These are phyloP conservation scores for Clavispora asparagi DNA, from an alignment of 805 yeast species.

Conservation along the genomic window DNA sequence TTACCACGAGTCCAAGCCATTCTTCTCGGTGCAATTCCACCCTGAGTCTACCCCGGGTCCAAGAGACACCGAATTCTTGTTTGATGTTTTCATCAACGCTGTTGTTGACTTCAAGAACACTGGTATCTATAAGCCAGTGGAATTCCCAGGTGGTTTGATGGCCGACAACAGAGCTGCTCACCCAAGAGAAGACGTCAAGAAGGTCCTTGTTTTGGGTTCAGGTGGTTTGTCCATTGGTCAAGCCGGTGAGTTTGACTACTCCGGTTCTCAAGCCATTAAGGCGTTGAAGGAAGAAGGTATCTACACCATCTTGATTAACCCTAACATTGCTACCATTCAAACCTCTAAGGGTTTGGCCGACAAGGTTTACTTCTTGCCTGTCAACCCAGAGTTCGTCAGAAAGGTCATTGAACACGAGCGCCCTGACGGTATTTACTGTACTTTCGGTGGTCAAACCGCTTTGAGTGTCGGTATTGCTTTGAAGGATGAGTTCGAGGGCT, in stretches of 20 bases:
- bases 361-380: constrained; percentile 97
- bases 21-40: constrained; percentile 97
- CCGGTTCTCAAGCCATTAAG: constrained; percentile 96
- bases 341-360: constrained; percentile 98
- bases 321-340: constrained; percentile 97
- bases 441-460: constrained; percentile 99
- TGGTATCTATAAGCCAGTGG: constrained; percentile 61
- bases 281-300: constrained; percentile 98
- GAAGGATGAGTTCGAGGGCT: constrained; percentile 88
- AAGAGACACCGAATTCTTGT: constrained; percentile 94
- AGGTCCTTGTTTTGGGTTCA: constrained; percentile 90
- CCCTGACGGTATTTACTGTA: constrained; percentile 95
- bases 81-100: constrained; percentile 85
- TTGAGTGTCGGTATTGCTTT: constrained; percentile 90
- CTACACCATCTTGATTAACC: constrained; percentile 91
- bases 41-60: constrained; percentile 99
- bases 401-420: constrained; percentile 92
- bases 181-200: constrained; percentile 81
- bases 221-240: constrained; percentile 98
- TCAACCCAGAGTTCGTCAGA: constrained; percentile 91
- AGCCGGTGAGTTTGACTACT: constrained; percentile 97
- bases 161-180: constrained; percentile 70
- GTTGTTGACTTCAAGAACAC: constrained; percentile 62
- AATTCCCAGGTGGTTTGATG: constrained; percentile 83
- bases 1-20: constrained; percentile 81